These are phyloP conservation scores for Punica granatum DNA, from an alignment of 345 rosid genomes.

Conservation along the genomic window DNA sequence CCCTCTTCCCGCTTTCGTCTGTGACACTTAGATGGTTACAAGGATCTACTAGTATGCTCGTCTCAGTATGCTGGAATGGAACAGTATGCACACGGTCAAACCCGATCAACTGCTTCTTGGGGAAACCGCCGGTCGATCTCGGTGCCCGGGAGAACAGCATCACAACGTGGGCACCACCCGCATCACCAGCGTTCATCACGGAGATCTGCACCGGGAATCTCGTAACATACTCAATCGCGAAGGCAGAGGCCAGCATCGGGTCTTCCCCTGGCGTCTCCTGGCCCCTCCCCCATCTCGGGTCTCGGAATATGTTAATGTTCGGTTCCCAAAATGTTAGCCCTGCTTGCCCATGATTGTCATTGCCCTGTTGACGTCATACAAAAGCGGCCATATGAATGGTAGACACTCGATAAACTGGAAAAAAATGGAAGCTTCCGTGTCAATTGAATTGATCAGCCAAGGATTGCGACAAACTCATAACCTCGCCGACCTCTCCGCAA, in stretches of 20 bases:
- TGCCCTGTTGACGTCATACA: constrained; percentile 25
- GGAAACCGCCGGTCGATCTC: constrained; percentile 31
- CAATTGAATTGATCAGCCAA: neutral
- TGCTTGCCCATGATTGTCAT: constrained; percentile 83
- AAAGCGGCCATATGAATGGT: neutral
- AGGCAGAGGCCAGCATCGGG: constrained; percentile 70
- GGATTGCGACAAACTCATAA: neutral
- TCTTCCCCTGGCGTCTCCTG: constrained; percentile 98
- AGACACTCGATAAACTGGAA: neutral
- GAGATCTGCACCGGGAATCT: constrained; percentile 58
- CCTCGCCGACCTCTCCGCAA: no score
- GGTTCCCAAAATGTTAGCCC: constrained; percentile 97
- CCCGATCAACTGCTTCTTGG: constrained; percentile 65
- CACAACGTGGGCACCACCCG: constrained; percentile 69
- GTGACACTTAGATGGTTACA: constrained; percentile 62
- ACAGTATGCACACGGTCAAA: constrained; percentile 60
- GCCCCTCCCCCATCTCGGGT: constrained; percentile 97
- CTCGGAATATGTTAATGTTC: constrained; percentile 72
- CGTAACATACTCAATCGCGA: constrained; percentile 58
- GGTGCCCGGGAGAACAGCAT: constrained; percentile 61
- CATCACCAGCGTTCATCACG: constrained; percentile 50
- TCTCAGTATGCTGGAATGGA: constrained; percentile 27
- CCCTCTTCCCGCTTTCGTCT: constrained; percentile 48
- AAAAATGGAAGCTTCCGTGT: neutral
- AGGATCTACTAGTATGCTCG: constrained; percentile 56